phyloP scores from a whole-genome alignment of 164 flowering plant genomes.

The Stephania yunnanensis region DNA sequence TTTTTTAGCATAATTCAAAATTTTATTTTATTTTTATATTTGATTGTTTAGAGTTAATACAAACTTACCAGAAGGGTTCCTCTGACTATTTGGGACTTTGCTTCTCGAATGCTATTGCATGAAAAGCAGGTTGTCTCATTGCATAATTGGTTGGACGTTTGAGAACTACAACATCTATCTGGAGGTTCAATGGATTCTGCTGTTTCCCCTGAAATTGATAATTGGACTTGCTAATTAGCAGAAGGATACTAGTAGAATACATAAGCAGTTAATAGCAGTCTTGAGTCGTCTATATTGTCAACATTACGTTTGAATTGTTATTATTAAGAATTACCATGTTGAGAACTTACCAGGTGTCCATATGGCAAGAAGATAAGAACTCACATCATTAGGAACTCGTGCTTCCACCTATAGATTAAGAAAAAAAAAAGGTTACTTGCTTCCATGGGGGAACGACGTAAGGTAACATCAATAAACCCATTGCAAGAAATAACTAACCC shows the following conservation, averaged over 20 bases:
- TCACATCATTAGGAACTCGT: slow-evolving; percentile 81
- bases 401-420: slow-evolving; percentile 50
- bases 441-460: background rate
- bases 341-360: slow-evolving; percentile 89
- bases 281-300: background rate
- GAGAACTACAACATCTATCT: slow-evolving; percentile 40
- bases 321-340: background rate
- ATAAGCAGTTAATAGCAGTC: background rate
- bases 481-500: slow-evolving; percentile 44
- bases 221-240: background rate
- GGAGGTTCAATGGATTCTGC: slow-evolving; percentile 71
- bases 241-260: background rate
- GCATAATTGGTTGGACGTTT: slow-evolving; percentile 42
- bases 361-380: slow-evolving; percentile 85
- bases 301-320: background rate
- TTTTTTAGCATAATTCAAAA: no score
- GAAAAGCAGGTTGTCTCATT: slow-evolving; percentile 53
- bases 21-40: no score
- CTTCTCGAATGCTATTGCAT: slow-evolving; percentile 68
- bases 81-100: slow-evolving; percentile 58
- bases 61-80: slow-evolving; percentile 72
- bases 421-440: background rate
- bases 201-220: slow-evolving; percentile 68
- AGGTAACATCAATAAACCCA: background rate
- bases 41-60: background rate